Evolutionary conservation across 306 rosid species (phyloP), one percentile per base, ranked within the genome.

Genomic region (Myrica gale): DNA sequence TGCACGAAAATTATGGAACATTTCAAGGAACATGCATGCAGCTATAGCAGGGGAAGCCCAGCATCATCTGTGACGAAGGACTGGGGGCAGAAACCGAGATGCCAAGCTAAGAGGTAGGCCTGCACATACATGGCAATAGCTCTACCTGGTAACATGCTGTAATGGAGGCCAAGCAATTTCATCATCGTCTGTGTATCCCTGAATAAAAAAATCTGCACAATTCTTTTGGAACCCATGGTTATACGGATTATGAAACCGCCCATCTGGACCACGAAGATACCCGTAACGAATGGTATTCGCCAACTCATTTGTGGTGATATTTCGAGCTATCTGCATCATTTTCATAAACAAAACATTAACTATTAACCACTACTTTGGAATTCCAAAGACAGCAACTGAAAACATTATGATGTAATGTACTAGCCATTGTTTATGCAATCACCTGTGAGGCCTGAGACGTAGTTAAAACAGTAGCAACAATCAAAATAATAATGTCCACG

Each of bases 261-360:
- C 99, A 80, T 92, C 96, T 47, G 93, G 87, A 70, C 97, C 92
- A 3, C 85, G 93, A 54, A 92, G 97, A 84, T 92, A 92, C 7
- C 87, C 90, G 42, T 95, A 92, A 2, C 97, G 97, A 73, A 80
- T 5, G 6, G 90, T 87, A 71, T 94, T 94, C 47, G 93, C 95
- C 51, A 84, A 9, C 82, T 94, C 98, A 41, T 92, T 92, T 17
- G 97, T 92, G 26, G 98, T 94, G 86, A 94, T 82, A 84, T 94
- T 94, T 73, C 90, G 95, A 76, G 97, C 95, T 74, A 94, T 86
- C 98, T 92, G 91, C 81, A 74, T 75, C 16, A 80, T 15, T 53
- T 62, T 74, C 52, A 82, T 65, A 76, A 83, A 72, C 58, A 74
- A 5, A 62, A 5, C 26, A 67, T 65, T 45, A 70, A 57, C 55